phyloP scores from a whole-genome alignment of 2,329 filamentous ascomycete genomes.

The Claviceps arundinis region DNA sequence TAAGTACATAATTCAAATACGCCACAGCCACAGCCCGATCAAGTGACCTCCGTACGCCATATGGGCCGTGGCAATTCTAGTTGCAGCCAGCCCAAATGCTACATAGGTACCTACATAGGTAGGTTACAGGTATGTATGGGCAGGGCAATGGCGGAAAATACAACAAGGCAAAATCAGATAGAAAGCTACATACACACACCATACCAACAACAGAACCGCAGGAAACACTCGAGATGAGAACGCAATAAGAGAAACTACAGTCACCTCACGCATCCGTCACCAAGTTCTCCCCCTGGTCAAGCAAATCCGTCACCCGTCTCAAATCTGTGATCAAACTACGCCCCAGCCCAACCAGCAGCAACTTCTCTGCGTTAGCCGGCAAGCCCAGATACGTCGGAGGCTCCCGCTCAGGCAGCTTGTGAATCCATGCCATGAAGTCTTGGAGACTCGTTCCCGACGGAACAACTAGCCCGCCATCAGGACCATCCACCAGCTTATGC shows the following conservation, averaged over 20 bases:
- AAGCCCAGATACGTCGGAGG: slow-evolving; percentile 90
- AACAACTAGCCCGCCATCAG: slow-evolving; percentile 52
- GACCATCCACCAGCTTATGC: slow-evolving; percentile 70
- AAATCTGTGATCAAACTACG: slow-evolving; percentile 73
- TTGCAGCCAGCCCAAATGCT: too few relatives aligned
- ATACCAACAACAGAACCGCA: not conserved
- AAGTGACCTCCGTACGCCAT: too few relatives aligned
- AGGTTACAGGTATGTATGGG: too few relatives aligned
- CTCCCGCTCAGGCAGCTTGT: slow-evolving; percentile 82
- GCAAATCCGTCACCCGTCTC: slow-evolving; percentile 68
- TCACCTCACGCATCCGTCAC: slow-evolving; percentile 45
- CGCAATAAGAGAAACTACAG: too few relatives aligned
- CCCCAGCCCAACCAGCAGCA: slow-evolving; percentile 80
- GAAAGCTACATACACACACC: too few relatives aligned
- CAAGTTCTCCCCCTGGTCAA: slow-evolving; percentile 90
- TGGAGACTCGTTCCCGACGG: slow-evolving; percentile 70
- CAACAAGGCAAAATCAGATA: too few relatives aligned
- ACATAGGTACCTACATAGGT: too few relatives aligned
- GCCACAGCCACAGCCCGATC: too few relatives aligned
- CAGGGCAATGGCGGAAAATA: too few relatives aligned
- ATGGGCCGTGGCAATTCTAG: too few relatives aligned
- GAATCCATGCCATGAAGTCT: slow-evolving; percentile 86
- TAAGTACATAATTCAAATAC: too few relatives aligned
- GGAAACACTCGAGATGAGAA: too few relatives aligned
- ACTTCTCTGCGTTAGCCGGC: slow-evolving; percentile 91